These are phyloP conservation scores for Angomonas deanei DNA, from an alignment of 208 protist genomes.

Conservation along the genomic window DNA sequence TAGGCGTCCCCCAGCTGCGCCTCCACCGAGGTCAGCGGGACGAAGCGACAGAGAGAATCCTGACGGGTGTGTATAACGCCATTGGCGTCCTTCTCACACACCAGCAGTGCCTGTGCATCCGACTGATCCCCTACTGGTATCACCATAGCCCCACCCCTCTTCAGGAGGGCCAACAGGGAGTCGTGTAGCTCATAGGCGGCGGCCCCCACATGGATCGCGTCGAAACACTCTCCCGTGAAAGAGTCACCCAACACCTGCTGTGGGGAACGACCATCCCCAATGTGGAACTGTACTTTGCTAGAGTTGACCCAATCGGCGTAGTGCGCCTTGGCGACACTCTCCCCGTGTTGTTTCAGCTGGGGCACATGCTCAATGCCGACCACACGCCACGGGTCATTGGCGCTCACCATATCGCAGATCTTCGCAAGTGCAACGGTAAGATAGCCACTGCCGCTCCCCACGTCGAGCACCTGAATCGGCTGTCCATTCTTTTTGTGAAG, in stretches of 20 bases:
- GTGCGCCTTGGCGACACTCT: slow-evolving; percentile 32
- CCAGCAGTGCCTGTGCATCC: slow-evolving; percentile 50
- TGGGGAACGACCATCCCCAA: slow-evolving; percentile 63
- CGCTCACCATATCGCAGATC: slow-evolving; percentile 30
- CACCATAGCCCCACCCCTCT: slow-evolving; percentile 51
- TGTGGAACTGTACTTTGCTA: slow-evolving; percentile 32
- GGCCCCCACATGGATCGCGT: slow-evolving; percentile 88
- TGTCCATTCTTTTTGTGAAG: slow-evolving; percentile 9
- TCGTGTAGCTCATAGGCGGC: slow-evolving; percentile 35
- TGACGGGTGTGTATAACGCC: slow-evolving; percentile 32
- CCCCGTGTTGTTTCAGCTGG: slow-evolving; percentile 37
- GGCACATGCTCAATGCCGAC: slow-evolving; percentile 79
- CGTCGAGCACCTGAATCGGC: slow-evolving; percentile 52
- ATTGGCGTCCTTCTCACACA: slow-evolving; percentile 50
- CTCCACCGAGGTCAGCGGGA: slow-evolving; percentile 70
- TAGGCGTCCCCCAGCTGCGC: slow-evolving; percentile 21
- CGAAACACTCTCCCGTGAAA: slow-evolving; percentile 22
- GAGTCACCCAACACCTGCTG: slow-evolving; percentile 10
- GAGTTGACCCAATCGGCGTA: slow-evolving; percentile 33
- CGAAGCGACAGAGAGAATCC: slow-evolving; percentile 54
- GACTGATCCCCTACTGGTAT: slow-evolving; percentile 61
- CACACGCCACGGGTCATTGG: slow-evolving; percentile 24
- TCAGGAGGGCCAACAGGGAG: slow-evolving; percentile 40
- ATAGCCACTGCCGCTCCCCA: slow-evolving; percentile 88
- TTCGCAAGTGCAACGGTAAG: slow-evolving; percentile 71